Evolutionary conservation across 192 early-diverging fungal species (phyloP).

Genomic region (Borealophlyctis nickersoniae): DNA sequence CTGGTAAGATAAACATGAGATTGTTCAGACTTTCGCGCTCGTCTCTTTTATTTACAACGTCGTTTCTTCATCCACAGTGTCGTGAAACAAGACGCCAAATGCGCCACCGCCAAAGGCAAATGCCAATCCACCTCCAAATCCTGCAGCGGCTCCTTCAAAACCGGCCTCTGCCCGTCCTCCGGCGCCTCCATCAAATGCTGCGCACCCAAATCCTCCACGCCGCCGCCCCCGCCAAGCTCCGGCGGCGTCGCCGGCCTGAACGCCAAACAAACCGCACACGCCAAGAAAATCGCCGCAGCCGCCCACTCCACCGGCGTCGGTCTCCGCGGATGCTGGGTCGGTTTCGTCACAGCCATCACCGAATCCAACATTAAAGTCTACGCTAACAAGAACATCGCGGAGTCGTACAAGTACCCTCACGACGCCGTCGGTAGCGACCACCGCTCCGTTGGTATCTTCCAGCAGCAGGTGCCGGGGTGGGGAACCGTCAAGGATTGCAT

Average conservation of each 20-base stretch:
- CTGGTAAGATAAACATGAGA: conserved; percentile 1
- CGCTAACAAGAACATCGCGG: background rate
- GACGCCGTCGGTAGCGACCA: background rate
- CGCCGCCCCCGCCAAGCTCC: background rate
- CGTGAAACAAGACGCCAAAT: background rate
- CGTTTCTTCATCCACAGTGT: too few species aligned
- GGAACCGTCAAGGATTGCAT: background rate
- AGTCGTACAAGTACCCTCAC: background rate
- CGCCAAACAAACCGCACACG: background rate
- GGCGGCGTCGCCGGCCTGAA: background rate
- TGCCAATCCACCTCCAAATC: background rate
- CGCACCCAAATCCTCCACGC: conserved; percentile 3
- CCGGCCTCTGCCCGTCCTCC: conserved; percentile 16
- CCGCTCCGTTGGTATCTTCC: background rate
- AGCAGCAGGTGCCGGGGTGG: background rate
- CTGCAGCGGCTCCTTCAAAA: conserved; percentile 1
- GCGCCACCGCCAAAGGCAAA: background rate
- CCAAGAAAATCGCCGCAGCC: background rate
- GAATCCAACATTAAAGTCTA: background rate
- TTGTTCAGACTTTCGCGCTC: too few species aligned
- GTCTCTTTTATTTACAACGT: too few species aligned
- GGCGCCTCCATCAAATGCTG: conserved; percentile 14
- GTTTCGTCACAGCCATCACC: background rate
- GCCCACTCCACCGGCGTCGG: background rate
- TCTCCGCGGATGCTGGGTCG: background rate